phyloP scores from a whole-genome alignment of 805 yeast genomes.

The Nakazawaea holstii region DNA sequence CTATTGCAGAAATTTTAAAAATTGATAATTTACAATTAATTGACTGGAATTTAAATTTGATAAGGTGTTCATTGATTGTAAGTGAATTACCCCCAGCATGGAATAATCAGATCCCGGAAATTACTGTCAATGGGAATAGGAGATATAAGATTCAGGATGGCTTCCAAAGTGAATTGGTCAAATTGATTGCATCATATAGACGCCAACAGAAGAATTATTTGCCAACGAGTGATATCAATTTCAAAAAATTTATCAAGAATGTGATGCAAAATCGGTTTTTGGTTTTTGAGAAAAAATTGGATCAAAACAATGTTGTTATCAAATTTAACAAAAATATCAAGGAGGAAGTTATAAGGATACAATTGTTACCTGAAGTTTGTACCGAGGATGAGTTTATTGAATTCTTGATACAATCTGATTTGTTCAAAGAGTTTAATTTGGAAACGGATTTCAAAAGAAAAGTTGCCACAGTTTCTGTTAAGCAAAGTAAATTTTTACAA shows the following conservation, averaged over 20 bases:
- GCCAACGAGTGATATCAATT: constrained; percentile 11
- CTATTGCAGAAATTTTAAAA: constrained; percentile 10
- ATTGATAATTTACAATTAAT: constrained; percentile 20
- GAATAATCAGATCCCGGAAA: constrained; percentile 4
- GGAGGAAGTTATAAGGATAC: constrained; percentile 13
- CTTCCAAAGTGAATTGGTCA: constrained; percentile 19
- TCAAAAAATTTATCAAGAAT: constrained; percentile 5
- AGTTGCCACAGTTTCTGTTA: constrained; percentile 45
- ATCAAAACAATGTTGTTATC: background rate
- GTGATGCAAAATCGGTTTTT: constrained; percentile 10
- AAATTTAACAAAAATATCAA: constrained; percentile 10
- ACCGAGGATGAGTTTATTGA: constrained; percentile 25
- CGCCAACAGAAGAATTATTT: constrained; percentile 13
- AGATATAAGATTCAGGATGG: constrained; percentile 14
- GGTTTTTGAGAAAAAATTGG: constrained; percentile 5
- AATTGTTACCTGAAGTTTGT: constrained; percentile 8
- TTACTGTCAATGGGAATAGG: constrained; percentile 11
- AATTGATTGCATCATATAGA: constrained; percentile 13
- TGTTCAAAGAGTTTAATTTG: constrained; percentile 44
- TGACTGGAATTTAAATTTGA: constrained; percentile 49
- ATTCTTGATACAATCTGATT: constrained; percentile 33
- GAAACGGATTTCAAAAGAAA: constrained; percentile 37
- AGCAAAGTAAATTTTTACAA: constrained; percentile 38
- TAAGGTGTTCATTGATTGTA: constrained; percentile 40
- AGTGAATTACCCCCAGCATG: constrained; percentile 14